Conservation (phyloP, 257 asterid genomes). For the Linaria vulgaris region DNA sequence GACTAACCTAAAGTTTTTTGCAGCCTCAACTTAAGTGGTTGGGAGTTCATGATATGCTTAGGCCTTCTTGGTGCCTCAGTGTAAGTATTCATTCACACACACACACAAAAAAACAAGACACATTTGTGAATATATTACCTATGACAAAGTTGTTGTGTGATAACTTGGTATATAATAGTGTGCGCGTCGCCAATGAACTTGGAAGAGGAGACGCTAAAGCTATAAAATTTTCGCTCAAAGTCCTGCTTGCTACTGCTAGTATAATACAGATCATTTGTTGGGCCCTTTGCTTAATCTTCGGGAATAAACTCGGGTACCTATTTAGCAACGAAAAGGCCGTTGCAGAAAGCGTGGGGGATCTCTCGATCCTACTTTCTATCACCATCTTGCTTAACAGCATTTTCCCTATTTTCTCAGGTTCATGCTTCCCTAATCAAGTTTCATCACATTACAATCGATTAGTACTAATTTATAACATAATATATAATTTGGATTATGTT, state of each 20-base stretch:
- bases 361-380: slow-evolving; percentile 8
- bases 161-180: background rate
- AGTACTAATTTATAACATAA: too few species aligned
- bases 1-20: background rate
- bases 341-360: slow-evolving; percentile 10
- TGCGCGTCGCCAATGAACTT: slow-evolving; percentile 10
- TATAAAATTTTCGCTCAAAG: slow-evolving; percentile 4
- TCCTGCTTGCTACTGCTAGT: background rate
- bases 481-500: too few species aligned
- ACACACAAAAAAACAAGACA: too few species aligned
- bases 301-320: slow-evolving; percentile 10
- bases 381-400: slow-evolving; percentile 13
- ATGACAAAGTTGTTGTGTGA: background rate
- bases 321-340: slow-evolving; percentile 9
- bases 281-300: slow-evolving; percentile 15
- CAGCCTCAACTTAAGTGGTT: slow-evolving; percentile 15
- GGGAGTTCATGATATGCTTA: slow-evolving; percentile 7
- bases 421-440: too few species aligned
- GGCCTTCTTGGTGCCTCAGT: slow-evolving; percentile 13
- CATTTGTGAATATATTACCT: background rate
- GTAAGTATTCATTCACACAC: background rate
- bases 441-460: too few species aligned
- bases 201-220: slow-evolving; percentile 17
- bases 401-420: slow-evolving; percentile 16
- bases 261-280: background rate